Evolutionary conservation across 192 early-diverging fungal species (phyloP).

Genomic region (Backusella mclennaniae): DNA sequence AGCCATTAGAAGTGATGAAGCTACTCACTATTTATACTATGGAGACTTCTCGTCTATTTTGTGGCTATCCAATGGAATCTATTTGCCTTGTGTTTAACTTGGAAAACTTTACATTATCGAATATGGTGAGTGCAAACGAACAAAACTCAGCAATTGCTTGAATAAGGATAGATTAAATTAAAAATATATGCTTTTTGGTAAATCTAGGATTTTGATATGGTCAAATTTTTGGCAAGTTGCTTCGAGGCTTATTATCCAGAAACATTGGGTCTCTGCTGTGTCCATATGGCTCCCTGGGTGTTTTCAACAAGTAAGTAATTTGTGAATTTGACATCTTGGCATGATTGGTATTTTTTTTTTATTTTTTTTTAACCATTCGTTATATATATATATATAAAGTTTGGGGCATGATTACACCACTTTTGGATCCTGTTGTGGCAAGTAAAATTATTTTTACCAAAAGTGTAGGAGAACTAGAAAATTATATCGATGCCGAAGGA

Average conservation of each 20-base stretch:
- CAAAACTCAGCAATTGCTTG: neutral
- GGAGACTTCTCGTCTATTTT: slow-evolving; percentile 67
- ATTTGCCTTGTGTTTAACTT: slow-evolving; percentile 78
- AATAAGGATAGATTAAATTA: neutral
- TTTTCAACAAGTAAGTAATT: slow-evolving; percentile 52
- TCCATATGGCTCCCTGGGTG: slow-evolving; percentile 88
- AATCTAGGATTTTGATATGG: slow-evolving; percentile 63
- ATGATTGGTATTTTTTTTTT: neutral
- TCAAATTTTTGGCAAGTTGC: slow-evolving; percentile 73
- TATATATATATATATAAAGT: slow-evolving; percentile 29
- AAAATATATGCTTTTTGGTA: neutral
- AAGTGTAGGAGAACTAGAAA: slow-evolving; percentile 54
- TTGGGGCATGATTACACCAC: slow-evolving; percentile 80
- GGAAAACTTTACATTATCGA: slow-evolving; percentile 69
- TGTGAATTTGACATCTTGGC: neutral
- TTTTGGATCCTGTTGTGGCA: slow-evolving; percentile 89
- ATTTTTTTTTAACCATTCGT: neutral
- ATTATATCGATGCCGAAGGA: slow-evolving; percentile 59
- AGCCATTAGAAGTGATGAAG: slow-evolving; percentile 63
- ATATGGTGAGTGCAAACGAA: slow-evolving; percentile 46
- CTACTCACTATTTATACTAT: slow-evolving; percentile 67
- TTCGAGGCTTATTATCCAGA: slow-evolving; percentile 92
- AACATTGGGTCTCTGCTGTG: slow-evolving; percentile 72
- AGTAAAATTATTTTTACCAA: slow-evolving; percentile 80
- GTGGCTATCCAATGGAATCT: slow-evolving; percentile 65